Percentiles rank a stretch among this genome's conserved stretches.
phyloP scores from a whole-genome alignment of 106 monocot genomes.

The Dendrobium nobile region DNA sequence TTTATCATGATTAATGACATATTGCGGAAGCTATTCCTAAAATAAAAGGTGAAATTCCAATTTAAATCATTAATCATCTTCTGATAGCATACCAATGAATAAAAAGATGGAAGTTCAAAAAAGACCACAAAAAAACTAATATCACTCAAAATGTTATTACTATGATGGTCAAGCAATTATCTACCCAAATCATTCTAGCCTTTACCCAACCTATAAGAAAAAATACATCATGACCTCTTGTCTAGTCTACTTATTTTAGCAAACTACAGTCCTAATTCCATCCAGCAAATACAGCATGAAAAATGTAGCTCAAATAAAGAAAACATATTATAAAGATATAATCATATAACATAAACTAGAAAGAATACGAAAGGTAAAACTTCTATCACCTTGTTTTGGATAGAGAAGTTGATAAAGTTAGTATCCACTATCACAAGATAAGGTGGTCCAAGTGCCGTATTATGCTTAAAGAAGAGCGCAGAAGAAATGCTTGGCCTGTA shows the following conservation, averaged over 20 bases:
- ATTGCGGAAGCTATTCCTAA: too few relatives aligned
- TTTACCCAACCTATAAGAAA: too few relatives aligned
- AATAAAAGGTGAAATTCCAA: too few relatives aligned
- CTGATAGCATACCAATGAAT: too few relatives aligned
- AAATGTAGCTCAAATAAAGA: not conserved
- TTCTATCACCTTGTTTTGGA: slow-evolving; percentile 68
- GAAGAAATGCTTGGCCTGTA: slow-evolving; percentile 65
- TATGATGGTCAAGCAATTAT: too few relatives aligned
- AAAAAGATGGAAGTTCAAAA: too few relatives aligned
- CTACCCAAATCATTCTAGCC: too few relatives aligned
- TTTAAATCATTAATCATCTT: too few relatives aligned
- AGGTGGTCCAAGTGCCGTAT: slow-evolving; percentile 82
- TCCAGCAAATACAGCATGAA: not conserved
- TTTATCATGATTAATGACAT: too few relatives aligned
- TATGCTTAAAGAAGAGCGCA: slow-evolving; percentile 83
- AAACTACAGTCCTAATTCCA: not conserved
- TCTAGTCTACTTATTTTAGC: not conserved
- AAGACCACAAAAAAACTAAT: too few relatives aligned
- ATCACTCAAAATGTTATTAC: too few relatives aligned
- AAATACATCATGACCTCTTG: not conserved
- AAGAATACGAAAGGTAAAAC: not conserved
- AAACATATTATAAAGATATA: not conserved
- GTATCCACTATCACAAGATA: slow-evolving; percentile 91
- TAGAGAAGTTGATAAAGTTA: slow-evolving; percentile 96
- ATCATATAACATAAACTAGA: not conserved